Evolutionary conservation across 129 eudicot genomes (phyloP).

Genomic region (Flaveria robusta): DNA sequence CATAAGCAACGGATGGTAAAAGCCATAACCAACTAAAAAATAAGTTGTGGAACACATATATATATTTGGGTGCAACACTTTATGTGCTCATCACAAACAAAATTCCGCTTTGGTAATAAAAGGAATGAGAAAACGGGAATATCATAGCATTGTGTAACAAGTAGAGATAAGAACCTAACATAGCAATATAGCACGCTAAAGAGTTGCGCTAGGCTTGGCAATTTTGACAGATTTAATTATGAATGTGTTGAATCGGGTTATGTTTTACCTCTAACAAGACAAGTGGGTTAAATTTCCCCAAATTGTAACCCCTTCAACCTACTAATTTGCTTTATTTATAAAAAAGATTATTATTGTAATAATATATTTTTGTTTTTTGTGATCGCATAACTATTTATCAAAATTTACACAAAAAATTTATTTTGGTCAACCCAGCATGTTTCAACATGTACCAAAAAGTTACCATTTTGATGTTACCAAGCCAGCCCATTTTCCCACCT

Average conservation of each 20-base stretch:
- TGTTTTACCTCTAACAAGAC: not conserved
- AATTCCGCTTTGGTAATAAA: not conserved
- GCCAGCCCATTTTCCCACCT: not conserved
- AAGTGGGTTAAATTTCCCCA: not conserved
- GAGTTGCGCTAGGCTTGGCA: not conserved
- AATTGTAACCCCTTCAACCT: not conserved
- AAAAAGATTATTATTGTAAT: not conserved
- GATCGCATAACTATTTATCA: not conserved
- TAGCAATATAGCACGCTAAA: constrained; percentile 6
- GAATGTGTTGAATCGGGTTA: not conserved
- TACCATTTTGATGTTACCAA: not conserved
- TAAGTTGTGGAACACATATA: constrained; percentile 10
- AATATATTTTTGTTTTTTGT: not conserved
- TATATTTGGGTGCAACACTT: not conserved
- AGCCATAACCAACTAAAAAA: constrained; percentile 3
- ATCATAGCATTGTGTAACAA: not conserved
- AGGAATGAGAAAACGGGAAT: constrained; percentile 13
- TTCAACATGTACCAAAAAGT: not conserved
- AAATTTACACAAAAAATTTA: not conserved
- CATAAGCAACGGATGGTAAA: constrained; percentile 25
- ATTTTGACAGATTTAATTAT: not conserved
- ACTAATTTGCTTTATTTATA: not conserved
- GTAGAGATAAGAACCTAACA: constrained; percentile 10
- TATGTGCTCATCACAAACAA: not conserved
- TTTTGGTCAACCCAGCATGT: not conserved